A percentile compares a stretch with the other conserved stretches of the same genome.
Conservation (phyloP, 108 stramenopile species). For the Nannochloropsis gaditana region DNA sequence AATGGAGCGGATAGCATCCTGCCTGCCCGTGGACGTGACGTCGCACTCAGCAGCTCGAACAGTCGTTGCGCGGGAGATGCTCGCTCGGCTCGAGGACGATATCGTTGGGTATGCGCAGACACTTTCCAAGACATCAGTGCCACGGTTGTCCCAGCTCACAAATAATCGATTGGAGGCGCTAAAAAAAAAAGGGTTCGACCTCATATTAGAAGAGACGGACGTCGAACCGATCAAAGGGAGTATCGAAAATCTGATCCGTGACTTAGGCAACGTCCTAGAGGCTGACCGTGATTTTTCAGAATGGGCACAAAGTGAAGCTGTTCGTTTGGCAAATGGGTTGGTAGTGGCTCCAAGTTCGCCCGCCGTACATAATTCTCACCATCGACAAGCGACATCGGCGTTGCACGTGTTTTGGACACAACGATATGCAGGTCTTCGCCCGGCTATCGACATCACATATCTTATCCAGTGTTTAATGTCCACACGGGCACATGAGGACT, state of each 20-base stretch:
- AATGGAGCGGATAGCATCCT: neutral
- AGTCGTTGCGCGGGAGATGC: conserved; percentile 39
- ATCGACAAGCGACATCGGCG: neutral
- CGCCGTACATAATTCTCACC: neutral
- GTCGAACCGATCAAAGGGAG: neutral
- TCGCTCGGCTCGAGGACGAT: conserved; percentile 40
- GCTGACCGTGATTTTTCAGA: neutral
- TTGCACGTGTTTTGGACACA: neutral
- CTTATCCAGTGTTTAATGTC: conserved; percentile 33
- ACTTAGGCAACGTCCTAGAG: neutral
- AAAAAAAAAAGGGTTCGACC: neutral
- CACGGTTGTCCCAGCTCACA: neutral
- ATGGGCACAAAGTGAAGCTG: neutral
- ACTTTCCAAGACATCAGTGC: neutral
- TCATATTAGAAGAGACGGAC: neutral
- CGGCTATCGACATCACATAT: neutral
- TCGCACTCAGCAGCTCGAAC: conserved; percentile 38
- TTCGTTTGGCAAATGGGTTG: neutral
- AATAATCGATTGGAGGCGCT: neutral
- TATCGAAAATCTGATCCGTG: neutral
- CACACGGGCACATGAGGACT: conserved; percentile 34
- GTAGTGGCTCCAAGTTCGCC: neutral
- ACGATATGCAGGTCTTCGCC: neutral
- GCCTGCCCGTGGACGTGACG: conserved; percentile 36
- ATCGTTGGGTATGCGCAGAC: conserved; percentile 22